Evolutionary conservation across 75 land plant species (phyloP).

Genomic region (Ceratopteris richardii): DNA sequence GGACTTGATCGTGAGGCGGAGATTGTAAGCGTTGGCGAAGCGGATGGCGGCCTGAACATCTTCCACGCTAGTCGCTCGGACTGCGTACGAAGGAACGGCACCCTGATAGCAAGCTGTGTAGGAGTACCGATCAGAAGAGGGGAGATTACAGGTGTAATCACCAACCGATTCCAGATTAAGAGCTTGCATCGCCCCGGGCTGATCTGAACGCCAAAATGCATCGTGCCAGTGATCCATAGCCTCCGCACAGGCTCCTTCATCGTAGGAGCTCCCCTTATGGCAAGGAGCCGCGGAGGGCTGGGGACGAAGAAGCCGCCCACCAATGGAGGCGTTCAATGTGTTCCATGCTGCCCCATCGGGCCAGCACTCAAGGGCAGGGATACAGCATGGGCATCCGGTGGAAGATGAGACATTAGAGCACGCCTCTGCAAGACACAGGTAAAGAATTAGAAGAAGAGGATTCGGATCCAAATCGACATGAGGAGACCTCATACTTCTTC

Average conservation of each 20-base stretch:
- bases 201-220: slow-evolving; percentile 15
- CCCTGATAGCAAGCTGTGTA: slow-evolving; percentile 16
- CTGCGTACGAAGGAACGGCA: slow-evolving; percentile 17
- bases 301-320: slow-evolving; percentile 18
- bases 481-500: no score
- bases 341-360: slow-evolving; percentile 18
- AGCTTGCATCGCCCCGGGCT: slow-evolving; percentile 18
- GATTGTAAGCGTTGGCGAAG: slow-evolving; percentile 12
- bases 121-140: not conserved
- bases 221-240: not conserved
- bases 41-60: slow-evolving; percentile 13
- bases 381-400: not conserved
- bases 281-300: slow-evolving; percentile 15
- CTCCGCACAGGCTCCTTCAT: slow-evolving; percentile 1
- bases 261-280: slow-evolving; percentile 5
- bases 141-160: slow-evolving; percentile 3
- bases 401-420: no score
- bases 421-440: no score
- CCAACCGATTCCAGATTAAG: slow-evolving; percentile 13
- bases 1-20: slow-evolving; percentile 21
- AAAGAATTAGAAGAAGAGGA: no score
- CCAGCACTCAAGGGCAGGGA: slow-evolving; percentile 13
- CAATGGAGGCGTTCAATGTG: slow-evolving; percentile 6
- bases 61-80: not conserved
- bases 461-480: no score